phyloP scores from a whole-genome alignment of 2,329 filamentous ascomycete genomes.

The Zasmidium citrigriseum region DNA sequence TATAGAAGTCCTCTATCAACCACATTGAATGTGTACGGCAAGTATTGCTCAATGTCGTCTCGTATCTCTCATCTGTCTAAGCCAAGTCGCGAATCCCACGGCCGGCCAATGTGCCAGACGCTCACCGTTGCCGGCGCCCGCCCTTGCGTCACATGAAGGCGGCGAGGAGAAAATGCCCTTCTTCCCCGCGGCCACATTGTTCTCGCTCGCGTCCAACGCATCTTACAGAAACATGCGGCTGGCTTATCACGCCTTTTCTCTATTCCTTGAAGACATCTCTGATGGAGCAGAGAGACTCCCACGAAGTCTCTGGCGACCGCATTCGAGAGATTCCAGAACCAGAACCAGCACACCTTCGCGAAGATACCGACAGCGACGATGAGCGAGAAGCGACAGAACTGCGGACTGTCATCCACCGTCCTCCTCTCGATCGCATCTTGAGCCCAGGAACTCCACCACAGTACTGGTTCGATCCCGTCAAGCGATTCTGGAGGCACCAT shows the following conservation, averaged over 20 bases:
- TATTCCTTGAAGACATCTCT: background rate
- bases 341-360: constrained; percentile 25
- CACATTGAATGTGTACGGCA: background rate
- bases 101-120: background rate
- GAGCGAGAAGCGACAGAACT: constrained; percentile 39
- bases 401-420: constrained; percentile 11
- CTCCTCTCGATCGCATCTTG: constrained; percentile 7
- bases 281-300: constrained; percentile 1
- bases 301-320: constrained; percentile 6
- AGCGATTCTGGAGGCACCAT: constrained; percentile 52
- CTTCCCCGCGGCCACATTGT: background rate
- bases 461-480: constrained; percentile 41
- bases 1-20: background rate
- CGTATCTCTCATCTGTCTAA: background rate
- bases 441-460: background rate
- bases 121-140: background rate
- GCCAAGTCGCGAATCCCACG: background rate
- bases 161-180: background rate
- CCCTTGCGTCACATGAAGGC: constrained; percentile 2
- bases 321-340: constrained; percentile 24
- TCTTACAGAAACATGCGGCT: background rate
- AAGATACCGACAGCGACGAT: constrained; percentile 23
- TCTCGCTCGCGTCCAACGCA: background rate
- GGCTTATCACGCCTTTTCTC: background rate
- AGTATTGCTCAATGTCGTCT: background rate